These are phyloP conservation scores for Vicia villosa DNA, from an alignment of 306 rosid genomes.

Conservation along the genomic window DNA sequence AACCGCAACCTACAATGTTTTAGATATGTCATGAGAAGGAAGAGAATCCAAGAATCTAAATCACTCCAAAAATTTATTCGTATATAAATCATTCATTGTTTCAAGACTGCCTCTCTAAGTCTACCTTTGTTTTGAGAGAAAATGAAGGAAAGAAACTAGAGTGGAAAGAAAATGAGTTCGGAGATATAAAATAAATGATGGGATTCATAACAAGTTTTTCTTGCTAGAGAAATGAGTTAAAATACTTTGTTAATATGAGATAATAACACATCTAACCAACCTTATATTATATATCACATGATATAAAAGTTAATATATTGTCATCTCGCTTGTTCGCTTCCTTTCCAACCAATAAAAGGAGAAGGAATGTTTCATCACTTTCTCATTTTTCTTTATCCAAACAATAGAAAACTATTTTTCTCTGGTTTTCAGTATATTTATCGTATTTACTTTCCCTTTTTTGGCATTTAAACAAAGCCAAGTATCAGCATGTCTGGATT, in stretches of 20 bases:
- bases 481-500: background rate
- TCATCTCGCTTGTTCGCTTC: background rate
- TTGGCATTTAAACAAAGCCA: slow-evolving; percentile 1
- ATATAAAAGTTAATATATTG: background rate
- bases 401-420: background rate
- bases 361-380: background rate
- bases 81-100: slow-evolving; percentile 26
- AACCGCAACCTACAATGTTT: slow-evolving; percentile 55
- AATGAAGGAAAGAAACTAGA: background rate
- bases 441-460: background rate
- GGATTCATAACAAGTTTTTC: background rate
- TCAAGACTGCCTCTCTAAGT: slow-evolving; percentile 19
- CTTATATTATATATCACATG: background rate
- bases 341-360: background rate
- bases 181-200: background rate
- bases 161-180: slow-evolving; percentile 2
- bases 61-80: slow-evolving; percentile 26
- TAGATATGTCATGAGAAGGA: slow-evolving; percentile 17
- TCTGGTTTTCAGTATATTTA: background rate
- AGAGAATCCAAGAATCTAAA: slow-evolving; percentile 15
- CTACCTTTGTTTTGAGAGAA: background rate
- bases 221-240: background rate
- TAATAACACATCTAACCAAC: background rate
- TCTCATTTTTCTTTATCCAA: background rate
- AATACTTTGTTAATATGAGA: background rate